Conservation (phyloP, 768 basidiomycete species). For the Imleria badia region DNA sequence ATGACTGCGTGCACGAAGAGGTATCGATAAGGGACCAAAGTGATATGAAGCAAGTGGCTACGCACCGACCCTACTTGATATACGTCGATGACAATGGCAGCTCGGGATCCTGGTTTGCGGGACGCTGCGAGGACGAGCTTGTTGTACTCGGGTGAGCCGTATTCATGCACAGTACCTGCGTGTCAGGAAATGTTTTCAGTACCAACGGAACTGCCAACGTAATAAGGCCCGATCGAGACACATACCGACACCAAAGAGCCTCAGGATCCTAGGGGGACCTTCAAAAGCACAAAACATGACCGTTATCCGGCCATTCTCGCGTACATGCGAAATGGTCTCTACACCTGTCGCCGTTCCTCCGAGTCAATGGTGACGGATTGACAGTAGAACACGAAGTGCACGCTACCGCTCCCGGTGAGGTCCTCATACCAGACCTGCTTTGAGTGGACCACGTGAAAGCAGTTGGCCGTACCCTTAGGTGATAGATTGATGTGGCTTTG, state of each 20-base stretch:
- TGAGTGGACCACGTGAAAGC: slow-evolving; percentile 57
- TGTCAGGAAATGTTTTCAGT: neutral
- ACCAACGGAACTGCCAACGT: neutral
- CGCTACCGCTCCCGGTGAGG: slow-evolving; percentile 61
- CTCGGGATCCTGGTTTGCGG: slow-evolving; percentile 58
- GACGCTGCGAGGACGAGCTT: slow-evolving; percentile 44
- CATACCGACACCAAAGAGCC: slow-evolving; percentile 59
- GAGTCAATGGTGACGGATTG: neutral
- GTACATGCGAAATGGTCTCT: slow-evolving; percentile 61
- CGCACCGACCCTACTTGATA: slow-evolving; percentile 53
- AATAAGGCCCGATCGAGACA: too few relatives aligned
- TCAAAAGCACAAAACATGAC: slow-evolving; percentile 62
- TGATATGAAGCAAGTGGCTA: neutral
- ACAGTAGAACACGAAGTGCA: neutral
- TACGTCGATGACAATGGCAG: slow-evolving; percentile 60
- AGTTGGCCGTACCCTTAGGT: slow-evolving; percentile 62
- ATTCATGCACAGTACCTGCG: slow-evolving; percentile 60
- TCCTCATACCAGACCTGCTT: slow-evolving; percentile 73
- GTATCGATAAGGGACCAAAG: neutral
- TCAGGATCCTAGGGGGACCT: slow-evolving; percentile 56
- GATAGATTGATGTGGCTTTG: slow-evolving; percentile 67
- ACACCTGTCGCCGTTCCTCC: slow-evolving; percentile 40
- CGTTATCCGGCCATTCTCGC: slow-evolving; percentile 64
- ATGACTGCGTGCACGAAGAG: slow-evolving; percentile 47
- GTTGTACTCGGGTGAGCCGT: slow-evolving; percentile 61